Base-by-base conservation (phyloP, 2,329 filamentous ascomycete species). In the Xylaria sp. region DNA sequence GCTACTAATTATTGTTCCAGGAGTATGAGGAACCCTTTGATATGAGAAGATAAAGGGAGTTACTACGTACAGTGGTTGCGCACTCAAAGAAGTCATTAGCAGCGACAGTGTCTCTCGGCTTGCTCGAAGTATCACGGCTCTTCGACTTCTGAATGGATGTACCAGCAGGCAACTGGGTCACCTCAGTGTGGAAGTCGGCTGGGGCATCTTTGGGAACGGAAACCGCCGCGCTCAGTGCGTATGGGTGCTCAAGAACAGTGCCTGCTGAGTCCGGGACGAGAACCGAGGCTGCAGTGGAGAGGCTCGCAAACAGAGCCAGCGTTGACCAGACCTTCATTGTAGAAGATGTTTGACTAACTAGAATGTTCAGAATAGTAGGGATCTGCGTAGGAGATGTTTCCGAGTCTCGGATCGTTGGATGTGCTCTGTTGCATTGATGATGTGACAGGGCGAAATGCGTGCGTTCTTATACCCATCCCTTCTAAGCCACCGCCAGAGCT, bases 1-100 rank as follows among this genome's bases (percentile, higher is more conserved):
- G 15, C n/a, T 25, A 4, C 15, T 52, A 7, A 36, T 36, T 7
- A 36, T 52, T 18, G 46, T 41, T 12, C 18, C 15, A 43, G 39
- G n/a, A 28, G 39, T 23, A 23, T 28, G 39, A 31, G 48, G 43
- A 33, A 23, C 23, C 43, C n/a, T 3, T 15, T 56, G 54, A 33
- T 12, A 8, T 52, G 18, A 43, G 23, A 25, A 23, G 33, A 9
- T 23, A 46, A 20, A 51, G 23, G 15, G 60, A 6, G 39, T 56
- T 41, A 12, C 20, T 28, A 69, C 77, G 41, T 77, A 81, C 79
- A 43, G 77, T 66, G 63, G 74, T 76, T 23, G 73, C 71, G 64
- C 80, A 81, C 69, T 81, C 79, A 43, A 75, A 81, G 60, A 80
- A 81, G 66, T 79, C 78, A 23, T 69, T 69, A 18, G 75, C 69